A percentile compares a stretch with the other conserved stretches of the same genome.
Evolutionary conservation across 306 rosid species (phyloP).

Genomic region (Pyrus communis): DNA sequence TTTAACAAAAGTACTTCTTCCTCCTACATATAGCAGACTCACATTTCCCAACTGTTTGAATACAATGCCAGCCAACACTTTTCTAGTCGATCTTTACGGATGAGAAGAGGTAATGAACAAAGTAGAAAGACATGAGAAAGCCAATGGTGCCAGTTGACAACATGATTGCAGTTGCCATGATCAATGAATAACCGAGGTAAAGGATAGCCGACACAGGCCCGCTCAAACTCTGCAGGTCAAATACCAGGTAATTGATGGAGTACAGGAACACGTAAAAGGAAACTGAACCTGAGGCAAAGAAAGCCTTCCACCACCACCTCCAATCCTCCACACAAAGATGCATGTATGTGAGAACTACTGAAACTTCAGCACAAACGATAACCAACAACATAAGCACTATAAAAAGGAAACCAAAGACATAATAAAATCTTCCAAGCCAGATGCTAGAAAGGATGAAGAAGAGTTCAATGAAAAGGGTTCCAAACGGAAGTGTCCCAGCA

Average conservation of each 20-base stretch:
- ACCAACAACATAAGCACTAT: conserved; percentile 68
- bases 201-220: conserved; percentile 88
- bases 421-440: conserved; percentile 96
- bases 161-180: conserved; percentile 95
- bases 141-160: conserved; percentile 83
- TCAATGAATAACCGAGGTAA: conserved; percentile 83
- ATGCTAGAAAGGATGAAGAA: conserved; percentile 97
- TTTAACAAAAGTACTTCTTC: conserved; percentile 26
- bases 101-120: conserved; percentile 88
- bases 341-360: conserved; percentile 96
- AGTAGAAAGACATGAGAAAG: conserved; percentile 83
- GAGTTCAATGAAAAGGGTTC: conserved; percentile 94
- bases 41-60: conserved; percentile 25
- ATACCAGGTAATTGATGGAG: conserved; percentile 90
- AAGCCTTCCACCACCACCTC: conserved; percentile 99
- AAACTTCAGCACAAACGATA: conserved; percentile 89
- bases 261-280: conserved; percentile 81
- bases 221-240: conserved; percentile 91
- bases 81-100: conserved; percentile 83
- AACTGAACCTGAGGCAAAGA: conserved; percentile 92
- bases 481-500: conserved; percentile 94
- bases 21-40: conserved; percentile 2
- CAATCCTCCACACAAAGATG: conserved; percentile 98
- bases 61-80: conserved; percentile 18
- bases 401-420: conserved; percentile 83